Base-by-base conservation (phyloP, 2,329 filamentous ascomycete species). In the Exserohilum turcica region DNA sequence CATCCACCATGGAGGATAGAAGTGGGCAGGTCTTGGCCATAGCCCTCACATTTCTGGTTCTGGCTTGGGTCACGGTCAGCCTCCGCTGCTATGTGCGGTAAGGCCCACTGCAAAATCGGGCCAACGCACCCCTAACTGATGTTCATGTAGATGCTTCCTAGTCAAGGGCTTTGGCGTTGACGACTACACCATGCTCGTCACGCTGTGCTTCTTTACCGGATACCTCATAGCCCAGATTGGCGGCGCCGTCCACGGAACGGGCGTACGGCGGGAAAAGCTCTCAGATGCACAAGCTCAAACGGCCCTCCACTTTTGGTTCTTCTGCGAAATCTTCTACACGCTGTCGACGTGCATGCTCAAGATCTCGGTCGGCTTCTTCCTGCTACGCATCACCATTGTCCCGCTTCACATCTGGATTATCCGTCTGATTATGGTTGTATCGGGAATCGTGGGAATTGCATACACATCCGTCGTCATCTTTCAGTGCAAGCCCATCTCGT, bases 291-390 rank as follows among this genome's bases (percentile, higher is more conserved):
- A 46, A n/a, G 66, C 65, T 3, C 48, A 69, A 50, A 67, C 38
- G 15, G 70, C 67, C 13, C 53, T 72, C 5, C 60, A 67, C 59
- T 75, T 64, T 58, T 84, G 81, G 81, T 83, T 77, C 74, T 77
- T 83, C 33, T 82, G 80, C 60, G 81, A 83, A 59, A 71, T 80
- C 24, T 80, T 78, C 61, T 84, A 84, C 64, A 77, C 78, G 16
- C 68, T 80, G 49, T 74, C 77, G 2, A 80, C 77, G 6, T 73
- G 76, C 16, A 63, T 79, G 24, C 74, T 80, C 45, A 82, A 81
- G 55, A 70, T 81, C 16, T 78, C 80, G 2, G 79, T 84, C 42
- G 79, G 67, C 7, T 64, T 82, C 16, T 81, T 82, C 54, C 72
- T 84, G 38, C 72, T 83, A 16, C 79, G 81, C 43, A 76, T 84